phyloP scores from a whole-genome alignment of 805 yeast genomes.

The Cyberlindnera petersonii region DNA sequence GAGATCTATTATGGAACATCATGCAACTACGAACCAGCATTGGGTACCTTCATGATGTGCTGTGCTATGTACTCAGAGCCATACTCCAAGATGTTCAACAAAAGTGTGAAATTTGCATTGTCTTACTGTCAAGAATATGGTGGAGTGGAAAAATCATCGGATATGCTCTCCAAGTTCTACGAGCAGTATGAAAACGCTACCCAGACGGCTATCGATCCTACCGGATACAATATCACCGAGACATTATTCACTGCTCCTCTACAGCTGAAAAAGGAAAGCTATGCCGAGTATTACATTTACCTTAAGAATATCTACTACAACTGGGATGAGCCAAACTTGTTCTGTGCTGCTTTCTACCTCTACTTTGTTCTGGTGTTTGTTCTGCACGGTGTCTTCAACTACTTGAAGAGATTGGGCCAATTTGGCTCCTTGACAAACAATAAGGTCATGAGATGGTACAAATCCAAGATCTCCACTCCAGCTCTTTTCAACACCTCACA shows the following conservation, averaged over 20 bases:
- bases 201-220: conserved; percentile 12
- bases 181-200: conserved; percentile 32
- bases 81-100: conserved; percentile 15
- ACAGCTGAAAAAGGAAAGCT: conserved; percentile 1
- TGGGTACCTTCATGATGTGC: conserved; percentile 12
- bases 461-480: conserved; percentile 22
- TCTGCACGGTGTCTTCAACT: conserved; percentile 32
- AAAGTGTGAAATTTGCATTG: neutral
- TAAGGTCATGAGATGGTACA: conserved; percentile 17
- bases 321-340: conserved; percentile 17
- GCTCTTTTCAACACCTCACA: conserved; percentile 20
- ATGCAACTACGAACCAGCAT: conserved; percentile 18
- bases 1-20: conserved; percentile 2
- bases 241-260: conserved; percentile 15
- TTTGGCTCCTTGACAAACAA: conserved; percentile 13
- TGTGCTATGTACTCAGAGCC: conserved; percentile 9
- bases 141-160: neutral
- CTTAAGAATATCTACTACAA: conserved; percentile 14
- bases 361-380: conserved; percentile 41
- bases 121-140: conserved; percentile 4
- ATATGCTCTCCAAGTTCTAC: conserved; percentile 22
- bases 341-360: conserved; percentile 32
- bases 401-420: conserved; percentile 24
- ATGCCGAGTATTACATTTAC: conserved; percentile 2
- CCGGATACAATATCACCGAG: conserved; percentile 8